Evolutionary conservation across 495 filamentous ascomycete genomes (phyloP).

Genomic region (Hyaloscypha hepaticicola): DNA sequence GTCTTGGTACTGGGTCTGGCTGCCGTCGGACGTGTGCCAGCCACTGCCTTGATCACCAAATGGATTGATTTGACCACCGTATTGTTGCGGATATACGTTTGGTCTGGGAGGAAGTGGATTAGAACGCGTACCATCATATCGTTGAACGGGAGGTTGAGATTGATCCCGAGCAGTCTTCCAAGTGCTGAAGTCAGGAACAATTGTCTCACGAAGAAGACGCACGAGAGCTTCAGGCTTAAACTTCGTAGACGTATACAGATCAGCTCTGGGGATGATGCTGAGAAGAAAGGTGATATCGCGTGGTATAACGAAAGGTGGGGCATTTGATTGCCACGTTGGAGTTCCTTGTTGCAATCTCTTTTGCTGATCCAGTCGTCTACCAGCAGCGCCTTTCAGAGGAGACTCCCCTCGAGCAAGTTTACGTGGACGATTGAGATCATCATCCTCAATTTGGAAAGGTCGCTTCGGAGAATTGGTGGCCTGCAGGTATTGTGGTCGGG

Average conservation of each 20-base stretch:
- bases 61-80: not conserved
- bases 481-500: slow-evolving; percentile 49
- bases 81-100: slow-evolving; percentile 6
- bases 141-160: slow-evolving; percentile 19
- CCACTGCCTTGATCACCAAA: slow-evolving; percentile 6
- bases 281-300: slow-evolving; percentile 78
- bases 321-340: slow-evolving; percentile 33
- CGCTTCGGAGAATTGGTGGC: slow-evolving; percentile 76
- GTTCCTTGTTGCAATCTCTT: slow-evolving; percentile 55
- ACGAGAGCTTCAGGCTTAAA: slow-evolving; percentile 74
- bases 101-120: slow-evolving; percentile 13
- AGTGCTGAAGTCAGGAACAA: slow-evolving; percentile 55
- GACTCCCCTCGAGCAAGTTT: slow-evolving; percentile 82
- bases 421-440: slow-evolving; percentile 58
- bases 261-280: slow-evolving; percentile 75
- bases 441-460: slow-evolving; percentile 46
- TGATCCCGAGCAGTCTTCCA: slow-evolving; percentile 27
- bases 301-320: slow-evolving; percentile 60
- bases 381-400: slow-evolving; percentile 81
- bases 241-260: slow-evolving; percentile 60
- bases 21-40: not conserved
- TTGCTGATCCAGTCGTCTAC: slow-evolving; percentile 78
- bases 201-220: slow-evolving; percentile 63
- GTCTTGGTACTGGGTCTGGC: slow-evolving; percentile 1
- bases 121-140: slow-evolving; percentile 26